A percentile compares a stretch with the other conserved stretches of the same genome.
Conservation (phyloP, 176 grass and related monocot species). For the Lolium rigidum region DNA sequence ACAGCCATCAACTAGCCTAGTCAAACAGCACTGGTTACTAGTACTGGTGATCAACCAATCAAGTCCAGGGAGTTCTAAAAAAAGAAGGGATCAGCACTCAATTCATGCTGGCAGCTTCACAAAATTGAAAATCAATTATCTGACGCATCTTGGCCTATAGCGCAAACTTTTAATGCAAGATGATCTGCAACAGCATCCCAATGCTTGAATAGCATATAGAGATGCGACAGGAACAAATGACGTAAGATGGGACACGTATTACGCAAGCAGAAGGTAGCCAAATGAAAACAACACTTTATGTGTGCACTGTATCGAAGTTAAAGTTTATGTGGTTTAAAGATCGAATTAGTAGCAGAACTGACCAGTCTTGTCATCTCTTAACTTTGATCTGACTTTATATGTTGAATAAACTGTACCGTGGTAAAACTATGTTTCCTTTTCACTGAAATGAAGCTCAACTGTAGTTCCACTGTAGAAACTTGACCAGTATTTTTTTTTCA, state of each 20-base stretch:
- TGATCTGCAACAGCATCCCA: constrained; percentile 12
- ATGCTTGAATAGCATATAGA: constrained; percentile 11
- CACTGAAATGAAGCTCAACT: background rate
- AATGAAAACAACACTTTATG: background rate
- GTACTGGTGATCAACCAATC: background rate
- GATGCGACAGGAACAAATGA: background rate
- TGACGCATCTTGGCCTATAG: constrained; percentile 26
- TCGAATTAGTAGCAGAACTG: background rate
- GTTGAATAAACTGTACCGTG: background rate
- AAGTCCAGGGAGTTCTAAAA: constrained; percentile 14
- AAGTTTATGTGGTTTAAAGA: background rate
- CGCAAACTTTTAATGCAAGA: background rate
- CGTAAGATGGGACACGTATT: background rate
- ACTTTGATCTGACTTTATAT: background rate
- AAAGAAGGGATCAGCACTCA: background rate
- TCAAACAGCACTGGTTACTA: background rate
- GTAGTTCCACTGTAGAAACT: background rate
- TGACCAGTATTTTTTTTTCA: background rate
- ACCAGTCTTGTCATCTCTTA: background rate
- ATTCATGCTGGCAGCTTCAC: background rate
- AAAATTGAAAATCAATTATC: constrained; percentile 4
- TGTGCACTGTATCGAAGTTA: no score
- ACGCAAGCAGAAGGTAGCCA: background rate
- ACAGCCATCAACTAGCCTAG: background rate
- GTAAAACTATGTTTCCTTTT: constrained; percentile 12